Evolutionary conservation across 176 grass and related monocot genomes (phyloP), one percentile per base, ranked within the genome.

Genomic region (Avena sativa): DNA sequence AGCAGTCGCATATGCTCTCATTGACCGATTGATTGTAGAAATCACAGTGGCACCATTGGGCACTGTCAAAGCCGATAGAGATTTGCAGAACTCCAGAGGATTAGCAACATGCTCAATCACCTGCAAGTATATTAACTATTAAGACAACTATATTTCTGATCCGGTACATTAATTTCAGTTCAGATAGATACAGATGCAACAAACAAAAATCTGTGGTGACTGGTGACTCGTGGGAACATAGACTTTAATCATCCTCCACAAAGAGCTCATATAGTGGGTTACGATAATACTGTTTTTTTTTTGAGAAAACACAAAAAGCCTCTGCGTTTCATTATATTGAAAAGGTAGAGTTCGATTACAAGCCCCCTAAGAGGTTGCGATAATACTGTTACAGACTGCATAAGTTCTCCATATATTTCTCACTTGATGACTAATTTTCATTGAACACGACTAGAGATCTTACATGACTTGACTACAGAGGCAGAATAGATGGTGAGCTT

Each of bases 101-200:
- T 90, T 88, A 81, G 90, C 90, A 38, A 98, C 96, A 20, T 98
- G 96, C 71, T 98, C 96, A 72, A 98, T 98, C 83, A 98, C 96
- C 96, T 98, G 88, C 74, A 92, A 87, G 13, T 7, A 91, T 74
- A 88, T 67, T 25, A 66, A 87, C 89, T 74, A 88, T 67, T 25
- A 66, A 87, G 28, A 9, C 43, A 81, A 76, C 84, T 48, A 73
- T 25, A 74, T 60, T 79, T 71, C 46, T 76, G 43, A 69, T 67
- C 51, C 21, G 67, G 57, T 51, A 86, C 49, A 85, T 69, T 51
- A 59, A 17, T 57, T 67, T 34, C 20, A 11, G 62, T 80, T 59
- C 65, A 80, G 64, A 84, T 63, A 80, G 58, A 3, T 74, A 49
- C 20, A 38, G 6, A 63, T 17, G 38, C 43, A 76, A 81, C 16